Evolutionary conservation across 2,329 filamentous ascomycete genomes (phyloP), one percentile per base, ranked within the genome.

Genomic region (Claviceps sp.): DNA sequence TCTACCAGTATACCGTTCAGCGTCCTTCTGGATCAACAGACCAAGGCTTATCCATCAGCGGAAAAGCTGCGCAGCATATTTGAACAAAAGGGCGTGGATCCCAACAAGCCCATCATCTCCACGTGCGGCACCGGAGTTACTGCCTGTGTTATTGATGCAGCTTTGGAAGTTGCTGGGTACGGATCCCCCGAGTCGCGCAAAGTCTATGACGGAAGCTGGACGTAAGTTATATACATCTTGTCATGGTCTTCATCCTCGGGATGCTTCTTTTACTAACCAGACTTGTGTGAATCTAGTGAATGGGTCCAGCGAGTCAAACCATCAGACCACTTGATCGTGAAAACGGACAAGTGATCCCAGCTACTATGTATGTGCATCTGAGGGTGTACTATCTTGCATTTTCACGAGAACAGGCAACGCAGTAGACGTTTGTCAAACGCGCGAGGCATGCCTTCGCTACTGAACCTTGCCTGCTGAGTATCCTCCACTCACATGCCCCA

Each of bases 201-300:
- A 63, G 75, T 98, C 22, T 98, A 98, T 62, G 93, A 98, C 66
- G 93, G 93, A 47, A 95, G 90, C 68, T 98, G 93, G 93, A 97
- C 93, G 78, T 95, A 74, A 82, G 86, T 85, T 84, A 9, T 1
- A 46, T 9, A 26, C 11, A 42, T 40, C 4, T 11, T 36, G 5
- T 13, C 13, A 16, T 29, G 22, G 14, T 42, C 26, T 50, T 36
- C 8, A 14, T 20, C 16, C 9, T n/a, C 23, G 40, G 9, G 16
- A 7, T 17, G 26, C 45, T 2, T 49, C 7, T 47, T 34, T 47
- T 38, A 37, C 64, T 68, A 60, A 70, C 62, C 50, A 34, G 11
- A 34, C 42, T 16, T 54, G 8, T 49, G 4, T 4, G 2, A 20
- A 7, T 2, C n/a, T 52, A 83, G 79, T 23, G 79, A 82, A 69